Evolutionary conservation across 225 moss, liverwort and hornwort species (phyloP).

Genomic region (Ulota crispa): DNA sequence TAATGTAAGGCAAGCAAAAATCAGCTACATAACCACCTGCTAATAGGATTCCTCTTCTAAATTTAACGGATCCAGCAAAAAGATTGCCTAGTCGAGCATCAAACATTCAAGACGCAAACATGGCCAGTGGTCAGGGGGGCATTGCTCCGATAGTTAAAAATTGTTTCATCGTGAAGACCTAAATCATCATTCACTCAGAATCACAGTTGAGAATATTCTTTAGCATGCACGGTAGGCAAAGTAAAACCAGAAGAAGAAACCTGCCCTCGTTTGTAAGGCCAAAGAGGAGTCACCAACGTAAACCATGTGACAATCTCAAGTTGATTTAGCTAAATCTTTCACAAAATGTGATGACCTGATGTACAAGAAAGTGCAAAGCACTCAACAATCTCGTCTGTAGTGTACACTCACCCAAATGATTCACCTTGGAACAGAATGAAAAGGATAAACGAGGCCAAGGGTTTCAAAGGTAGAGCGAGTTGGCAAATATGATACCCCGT

Average conservation of each 20-base stretch:
- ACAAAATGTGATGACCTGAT: slow-evolving; percentile 41
- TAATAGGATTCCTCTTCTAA: not conserved
- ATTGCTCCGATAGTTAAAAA: not conserved
- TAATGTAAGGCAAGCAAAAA: not conserved
- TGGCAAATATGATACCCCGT: slow-evolving; percentile 93
- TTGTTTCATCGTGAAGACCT: not conserved
- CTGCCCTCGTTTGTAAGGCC: not conserved
- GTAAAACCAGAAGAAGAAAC: not conserved
- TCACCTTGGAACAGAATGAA: slow-evolving; percentile 24
- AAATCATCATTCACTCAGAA: slow-evolving; percentile 8
- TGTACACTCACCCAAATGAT: slow-evolving; percentile 35
- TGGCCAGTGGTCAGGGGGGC: not conserved
- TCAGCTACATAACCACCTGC: not conserved
- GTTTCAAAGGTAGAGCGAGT: slow-evolving; percentile 78
- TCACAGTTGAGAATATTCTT: slow-evolving; percentile 13
- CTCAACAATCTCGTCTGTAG: slow-evolving; percentile 33
- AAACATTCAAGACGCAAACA: not conserved
- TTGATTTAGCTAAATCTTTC: slow-evolving; percentile 20
- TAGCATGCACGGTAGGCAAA: slow-evolving; percentile 3
- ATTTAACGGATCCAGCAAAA: not conserved
- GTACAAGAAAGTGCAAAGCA: slow-evolving; percentile 47
- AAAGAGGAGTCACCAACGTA: not conserved
- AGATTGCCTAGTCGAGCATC: not conserved
- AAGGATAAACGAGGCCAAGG: not conserved
- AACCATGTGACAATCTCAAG: slow-evolving; percentile 22